Evolutionary conservation across 495 filamentous ascomycete genomes (phyloP), one percentile per base, ranked within the genome.

Genomic region (Oidiodendron maius): DNA sequence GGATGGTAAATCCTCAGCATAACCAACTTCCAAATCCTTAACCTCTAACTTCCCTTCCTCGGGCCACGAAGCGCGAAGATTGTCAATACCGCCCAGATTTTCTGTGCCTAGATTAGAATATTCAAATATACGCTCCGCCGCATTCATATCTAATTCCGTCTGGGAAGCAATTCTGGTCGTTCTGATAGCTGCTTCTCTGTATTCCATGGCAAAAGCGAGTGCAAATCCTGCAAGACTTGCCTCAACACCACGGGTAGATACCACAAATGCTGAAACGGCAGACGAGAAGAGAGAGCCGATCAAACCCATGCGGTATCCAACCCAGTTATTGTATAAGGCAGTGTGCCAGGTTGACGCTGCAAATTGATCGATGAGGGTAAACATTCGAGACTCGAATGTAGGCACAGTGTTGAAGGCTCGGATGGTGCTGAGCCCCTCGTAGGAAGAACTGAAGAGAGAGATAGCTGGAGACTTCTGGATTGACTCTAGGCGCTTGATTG

Each of bases 181-280:
- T 70, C 72, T 74, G 48, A 79, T 76, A 44, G 87, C 64, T 18
- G 65, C 58, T 50, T 50, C 39, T 2, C 72, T 71, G 57, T 82
- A 80, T 44, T 65, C 55, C 43, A 61, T 65, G 15, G 59, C 63
- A 49, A 70, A 74, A 43, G 32, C 53, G n/a, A 81, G 64, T 9
- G 81, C 80, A 52, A 86, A 86, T 2, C 85, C 85, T 22, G 82
- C 84, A 3, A 86, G 60, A 2, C 81, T 71, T 2, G 85, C 81
- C 18, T 79, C 75, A 36, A 86, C 75, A 12, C 62, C 64, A 0
- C 68, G 66, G 3, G 76, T 50, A 15, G 67, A 67, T 10, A 81
- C 74, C 6, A 87, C 72, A 1, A 82, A 64, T 5, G 59, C 68
- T 5, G 83, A 81, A 0, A 83, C 78, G 11, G 77, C 47, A 12